These are phyloP conservation scores for Solanum medicagineum DNA, from an alignment of 257 asterid genomes.

Conservation along the genomic window DNA sequence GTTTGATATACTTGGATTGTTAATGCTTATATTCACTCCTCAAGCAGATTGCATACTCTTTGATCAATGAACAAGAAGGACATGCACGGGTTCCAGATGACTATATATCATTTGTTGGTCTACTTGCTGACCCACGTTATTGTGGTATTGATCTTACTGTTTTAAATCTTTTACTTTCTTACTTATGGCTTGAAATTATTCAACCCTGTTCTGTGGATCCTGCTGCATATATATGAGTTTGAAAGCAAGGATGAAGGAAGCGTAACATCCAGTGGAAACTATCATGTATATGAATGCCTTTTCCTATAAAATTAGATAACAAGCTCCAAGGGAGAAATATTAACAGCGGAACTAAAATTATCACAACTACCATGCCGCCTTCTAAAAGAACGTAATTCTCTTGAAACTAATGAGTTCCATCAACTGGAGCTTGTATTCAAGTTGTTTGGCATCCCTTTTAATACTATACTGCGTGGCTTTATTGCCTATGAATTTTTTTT, in stretches of 20 bases:
- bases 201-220: not conserved
- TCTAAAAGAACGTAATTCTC: not conserved
- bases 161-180: not conserved
- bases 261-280: not conserved
- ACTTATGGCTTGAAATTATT: not conserved
- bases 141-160: conserved; percentile 45
- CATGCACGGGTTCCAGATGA: conserved; percentile 46
- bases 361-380: not conserved
- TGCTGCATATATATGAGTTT: not conserved
- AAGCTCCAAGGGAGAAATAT: not conserved
- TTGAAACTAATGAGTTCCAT: not conserved
- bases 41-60: conserved; percentile 82
- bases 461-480: not conserved
- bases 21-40: not conserved
- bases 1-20: not conserved
- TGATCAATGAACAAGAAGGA: conserved; percentile 95
- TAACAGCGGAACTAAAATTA: not conserved
- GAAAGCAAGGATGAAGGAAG: not conserved
- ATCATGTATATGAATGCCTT: not conserved
- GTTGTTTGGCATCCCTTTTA: not conserved
- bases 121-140: conserved; percentile 83
- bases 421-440: not conserved
- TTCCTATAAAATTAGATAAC: not conserved
- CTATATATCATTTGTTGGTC: conserved; percentile 88
- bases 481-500: not conserved